Evolutionary conservation across 1,284 basidiomycete species (phyloP), one percentile per base, ranked within the genome.

Genomic region (Hymenochaete sp.): DNA sequence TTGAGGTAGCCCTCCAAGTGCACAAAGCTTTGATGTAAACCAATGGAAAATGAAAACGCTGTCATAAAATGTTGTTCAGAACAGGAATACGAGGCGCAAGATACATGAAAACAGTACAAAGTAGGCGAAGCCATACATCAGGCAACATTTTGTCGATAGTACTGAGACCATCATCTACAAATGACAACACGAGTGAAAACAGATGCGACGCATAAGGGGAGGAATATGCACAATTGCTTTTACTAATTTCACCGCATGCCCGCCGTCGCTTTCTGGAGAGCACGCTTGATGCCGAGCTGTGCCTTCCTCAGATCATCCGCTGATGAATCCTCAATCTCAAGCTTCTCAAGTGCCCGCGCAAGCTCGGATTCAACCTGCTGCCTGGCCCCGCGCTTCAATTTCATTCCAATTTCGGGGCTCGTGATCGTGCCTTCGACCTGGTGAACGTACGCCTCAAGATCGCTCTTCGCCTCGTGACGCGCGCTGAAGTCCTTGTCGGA

Each of bases 401-500:
- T 97, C 81, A 91, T 86, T 60, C 86, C 86, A 57, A 96, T 88
- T 67, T 97, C 93, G 43, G 93, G 93, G 38, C 84, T 86, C 47
- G 87, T 87, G 68, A 95, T 91, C 53, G 89, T 93, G 62, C 77
- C 75, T 75, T 95, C 92, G 57, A 93, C 88, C 65, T 90, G 86
- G 71, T 93, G 87, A 62, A 97, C 76, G 72, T 96, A 95, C 31
- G 90, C 81, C 73, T 97, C 93, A 52, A 97, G 82, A 66, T 95
- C 92, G 47, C 90, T 87, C 71, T 93, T 95, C 57, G 93, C 91
- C 68, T 97, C 92, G 65, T 96, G 93, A 56, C 86, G 86, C 51
- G 92, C 84, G 56, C 90, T 86, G 77, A 93, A 95, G 65, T 96
- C 93, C 72, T 90, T 92, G 81, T 97, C 93, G 46, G 89, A 89